Base-by-base conservation (phyloP, 352 stramenopile species). In the Phytophthora sp. region DNA sequence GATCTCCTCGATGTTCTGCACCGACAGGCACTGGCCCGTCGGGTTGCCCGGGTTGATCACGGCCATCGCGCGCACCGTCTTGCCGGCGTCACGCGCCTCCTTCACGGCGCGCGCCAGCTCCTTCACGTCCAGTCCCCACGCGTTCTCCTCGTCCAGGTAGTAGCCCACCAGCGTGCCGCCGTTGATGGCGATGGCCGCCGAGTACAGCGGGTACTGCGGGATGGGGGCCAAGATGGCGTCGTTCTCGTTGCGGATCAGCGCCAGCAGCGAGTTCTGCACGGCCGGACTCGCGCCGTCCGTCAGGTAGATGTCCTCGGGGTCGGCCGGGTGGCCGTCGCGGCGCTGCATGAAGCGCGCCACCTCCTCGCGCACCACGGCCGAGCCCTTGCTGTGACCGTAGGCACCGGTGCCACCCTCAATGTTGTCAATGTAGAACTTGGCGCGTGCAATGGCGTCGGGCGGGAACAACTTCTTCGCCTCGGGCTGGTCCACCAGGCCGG, bases 41-140 rank as follows among this genome's bases (percentile, higher is more conserved):
- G 98, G 98, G 80, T 99, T 99, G 54, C 98, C 98, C 23, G 98
- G 98, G 83, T 99, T 99, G 82, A 99, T 99, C 18, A 99, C 82
- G n/a, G 98, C 97, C 20, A 99, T 80, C 3, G 84, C 92, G 46
- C 96, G 91, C 28, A 98, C 89, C 11, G 88, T 95, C 69, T 98
- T 97, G 38, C 96, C 95, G 9, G 95, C 76, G 12, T 74, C 70
- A 34, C 86, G 85, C 12, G 95, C 96, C 54, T 98, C 79, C 8
- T 90, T 65, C 6, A 99, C 85, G 5, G 95, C 85, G 50, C 90
- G 83, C 59, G 94, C 77, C 21, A 99, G 75, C 72, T 99, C 96
- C 32, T 87, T 81, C 30, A 93, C 70, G 21, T 82, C 79, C 45
- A 96, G 82, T 30, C 71, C 82, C 98, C 98, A 99, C 39, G 81